phyloP scores from a whole-genome alignment of 2,329 filamentous ascomycete species.

The Dactylellina cionopaga region DNA sequence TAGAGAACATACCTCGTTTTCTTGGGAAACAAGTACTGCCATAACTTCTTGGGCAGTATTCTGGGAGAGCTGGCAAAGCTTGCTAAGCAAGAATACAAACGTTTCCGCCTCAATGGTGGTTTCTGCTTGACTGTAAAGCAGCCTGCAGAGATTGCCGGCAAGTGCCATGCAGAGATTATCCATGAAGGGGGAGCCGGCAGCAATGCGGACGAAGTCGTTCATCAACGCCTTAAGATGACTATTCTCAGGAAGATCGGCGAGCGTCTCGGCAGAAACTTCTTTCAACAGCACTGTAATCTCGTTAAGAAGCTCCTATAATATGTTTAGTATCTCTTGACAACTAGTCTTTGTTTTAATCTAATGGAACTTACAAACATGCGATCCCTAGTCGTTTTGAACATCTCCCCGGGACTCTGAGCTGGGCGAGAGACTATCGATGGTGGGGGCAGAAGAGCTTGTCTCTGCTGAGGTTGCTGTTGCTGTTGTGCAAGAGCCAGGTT shows the following conservation, averaged over 20 bases:
- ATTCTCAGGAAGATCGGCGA: conserved; percentile 41
- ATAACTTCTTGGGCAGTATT: conserved; percentile 65
- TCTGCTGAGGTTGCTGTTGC: conserved; percentile 64
- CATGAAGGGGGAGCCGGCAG: conserved; percentile 64
- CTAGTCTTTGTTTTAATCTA: background rate
- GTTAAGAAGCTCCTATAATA: conserved; percentile 32
- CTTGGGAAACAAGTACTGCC: conserved; percentile 64
- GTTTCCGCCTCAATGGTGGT: conserved; percentile 71
- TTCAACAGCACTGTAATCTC: conserved; percentile 34
- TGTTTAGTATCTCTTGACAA: background rate
- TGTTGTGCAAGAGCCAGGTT: conserved; percentile 71
- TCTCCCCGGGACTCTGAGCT: conserved; percentile 60
- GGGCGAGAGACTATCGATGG: conserved; percentile 59
- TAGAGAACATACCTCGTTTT: conserved; percentile 61
- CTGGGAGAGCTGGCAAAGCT: conserved; percentile 71
- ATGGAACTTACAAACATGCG: conserved; percentile 47
- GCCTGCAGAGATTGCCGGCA: conserved; percentile 68
- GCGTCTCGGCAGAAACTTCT: conserved; percentile 27
- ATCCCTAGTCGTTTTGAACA: conserved; percentile 45
- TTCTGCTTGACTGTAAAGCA: conserved; percentile 62
- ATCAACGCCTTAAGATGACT: conserved; percentile 46
- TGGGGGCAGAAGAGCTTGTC: conserved; percentile 61
- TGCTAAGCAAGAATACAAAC: conserved; percentile 70
- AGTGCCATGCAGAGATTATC: conserved; percentile 68
- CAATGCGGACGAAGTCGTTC: conserved; percentile 44